Evolutionary conservation across 352 stramenopile genomes (phyloP).

Genomic region (Pythium biforme): DNA sequence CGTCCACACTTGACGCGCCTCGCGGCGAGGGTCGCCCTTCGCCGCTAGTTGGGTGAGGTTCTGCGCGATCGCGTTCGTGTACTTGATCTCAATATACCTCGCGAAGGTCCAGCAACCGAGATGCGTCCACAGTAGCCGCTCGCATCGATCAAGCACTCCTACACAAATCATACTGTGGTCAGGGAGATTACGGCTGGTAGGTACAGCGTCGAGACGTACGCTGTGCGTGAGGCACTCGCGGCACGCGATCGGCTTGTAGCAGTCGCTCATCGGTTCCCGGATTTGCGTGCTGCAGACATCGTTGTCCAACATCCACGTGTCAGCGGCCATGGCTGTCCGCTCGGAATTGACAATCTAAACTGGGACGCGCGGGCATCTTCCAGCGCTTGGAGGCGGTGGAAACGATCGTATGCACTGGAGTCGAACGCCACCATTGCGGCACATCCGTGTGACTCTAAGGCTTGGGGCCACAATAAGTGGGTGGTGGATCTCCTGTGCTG

Average conservation of each 20-base stretch:
- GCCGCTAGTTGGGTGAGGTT: background rate
- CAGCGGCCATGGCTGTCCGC: too few relatives aligned
- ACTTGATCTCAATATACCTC: background rate
- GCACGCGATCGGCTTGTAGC: background rate
- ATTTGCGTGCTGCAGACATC: background rate
- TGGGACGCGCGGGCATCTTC: too few relatives aligned
- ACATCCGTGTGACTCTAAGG: too few relatives aligned
- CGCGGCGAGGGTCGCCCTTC: background rate
- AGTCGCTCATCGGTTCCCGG: background rate
- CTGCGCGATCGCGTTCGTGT: background rate
- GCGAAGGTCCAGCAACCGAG: too few relatives aligned
- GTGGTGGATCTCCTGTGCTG: too few relatives aligned
- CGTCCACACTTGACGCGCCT: background rate
- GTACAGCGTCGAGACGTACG: background rate
- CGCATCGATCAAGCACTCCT: background rate
- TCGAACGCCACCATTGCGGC: too few relatives aligned
- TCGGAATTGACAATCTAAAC: background rate
- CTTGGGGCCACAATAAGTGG: too few relatives aligned
- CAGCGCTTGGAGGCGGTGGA: too few relatives aligned
- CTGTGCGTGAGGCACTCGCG: background rate
- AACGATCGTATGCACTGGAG: too few relatives aligned
- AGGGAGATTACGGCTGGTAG: too few relatives aligned
- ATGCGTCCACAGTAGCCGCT: background rate
- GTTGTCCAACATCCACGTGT: too few relatives aligned
- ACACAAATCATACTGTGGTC: too few relatives aligned